Evolutionary conservation across 768 basidiomycete genomes (phyloP).

Genomic region (Lentinula sp.): DNA sequence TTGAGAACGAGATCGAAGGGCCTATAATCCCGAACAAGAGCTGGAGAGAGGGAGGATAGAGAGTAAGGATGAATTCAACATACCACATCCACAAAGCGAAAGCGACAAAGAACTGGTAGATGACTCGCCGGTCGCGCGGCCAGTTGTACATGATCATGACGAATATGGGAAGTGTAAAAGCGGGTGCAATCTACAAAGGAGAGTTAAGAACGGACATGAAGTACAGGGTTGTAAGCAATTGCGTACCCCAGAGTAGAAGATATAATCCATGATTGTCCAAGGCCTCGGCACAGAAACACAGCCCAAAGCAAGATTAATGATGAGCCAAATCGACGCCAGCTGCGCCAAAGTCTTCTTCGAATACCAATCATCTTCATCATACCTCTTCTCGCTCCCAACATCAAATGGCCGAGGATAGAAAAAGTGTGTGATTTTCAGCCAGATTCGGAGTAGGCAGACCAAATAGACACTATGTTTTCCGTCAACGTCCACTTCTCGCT

Average conservation of each 20-base stretch:
- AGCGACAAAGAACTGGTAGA: conserved; percentile 43
- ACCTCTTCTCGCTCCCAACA: conserved; percentile 10
- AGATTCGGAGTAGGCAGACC: conserved; percentile 1
- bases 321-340: conserved; percentile 18
- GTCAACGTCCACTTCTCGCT: background rate
- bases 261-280: conserved; percentile 21
- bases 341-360: conserved; percentile 10
- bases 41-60: background rate
- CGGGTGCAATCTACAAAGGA: conserved; percentile 33
- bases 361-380: conserved; percentile 16
- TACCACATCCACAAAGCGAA: conserved; percentile 47
- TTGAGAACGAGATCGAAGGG: conserved; percentile 23
- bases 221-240: background rate
- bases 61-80: background rate
- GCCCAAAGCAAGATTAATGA: conserved; percentile 17
- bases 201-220: conserved; percentile 14
- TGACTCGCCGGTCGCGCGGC: conserved; percentile 34
- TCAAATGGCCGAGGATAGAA: conserved; percentile 12
- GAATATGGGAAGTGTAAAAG: conserved; percentile 40
- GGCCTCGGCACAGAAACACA: conserved; percentile 16
- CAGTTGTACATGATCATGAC: conserved; percentile 45
- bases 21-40: conserved; percentile 12
- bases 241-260: conserved; percentile 36
- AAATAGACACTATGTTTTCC: background rate
- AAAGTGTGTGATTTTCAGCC: conserved; percentile 11